Evolutionary conservation across 768 basidiomycete species (phyloP).

Genomic region (Lactarius indigo): DNA sequence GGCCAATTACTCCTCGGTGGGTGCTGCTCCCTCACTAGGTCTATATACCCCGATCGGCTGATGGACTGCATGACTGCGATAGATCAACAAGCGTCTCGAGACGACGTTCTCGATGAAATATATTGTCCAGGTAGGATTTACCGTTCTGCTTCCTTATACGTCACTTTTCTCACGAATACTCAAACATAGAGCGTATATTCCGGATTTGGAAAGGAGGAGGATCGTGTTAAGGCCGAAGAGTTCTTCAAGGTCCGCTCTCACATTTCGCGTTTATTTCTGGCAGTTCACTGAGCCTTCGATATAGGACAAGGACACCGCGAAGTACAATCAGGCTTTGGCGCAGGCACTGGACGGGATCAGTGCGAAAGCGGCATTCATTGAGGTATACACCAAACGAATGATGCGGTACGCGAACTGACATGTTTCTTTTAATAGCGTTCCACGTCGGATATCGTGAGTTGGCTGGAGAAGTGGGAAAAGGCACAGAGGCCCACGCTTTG

Average conservation of each 20-base stretch:
- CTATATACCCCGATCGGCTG: background rate
- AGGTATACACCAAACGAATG: constrained; percentile 8
- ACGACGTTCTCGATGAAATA: constrained; percentile 19
- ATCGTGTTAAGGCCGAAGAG: constrained; percentile 15
- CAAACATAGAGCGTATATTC: constrained; percentile 4
- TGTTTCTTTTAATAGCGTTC: constrained; percentile 14
- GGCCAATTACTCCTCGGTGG: constrained; percentile 61
- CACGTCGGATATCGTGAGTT: constrained; percentile 16
- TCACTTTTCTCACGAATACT: background rate
- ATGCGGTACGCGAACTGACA: background rate
- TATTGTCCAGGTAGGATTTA: constrained; percentile 9
- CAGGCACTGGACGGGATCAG: constrained; percentile 23
- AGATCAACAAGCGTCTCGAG: constrained; percentile 22
- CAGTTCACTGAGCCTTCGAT: background rate
- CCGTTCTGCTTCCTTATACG: background rate
- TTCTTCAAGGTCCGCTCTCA: constrained; percentile 21
- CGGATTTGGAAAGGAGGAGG: constrained; percentile 11
- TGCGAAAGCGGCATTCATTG: constrained; percentile 16
- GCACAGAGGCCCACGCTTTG: background rate
- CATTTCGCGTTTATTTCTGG: background rate
- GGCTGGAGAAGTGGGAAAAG: constrained; percentile 23
- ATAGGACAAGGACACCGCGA: constrained; percentile 24
- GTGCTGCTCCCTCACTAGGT: constrained; percentile 26
- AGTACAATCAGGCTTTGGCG: constrained; percentile 23
- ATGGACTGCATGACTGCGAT: background rate